phyloP scores from a whole-genome alignment of 768 basidiomycete genomes.

The Trichaptum fuscoviolaceum region DNA sequence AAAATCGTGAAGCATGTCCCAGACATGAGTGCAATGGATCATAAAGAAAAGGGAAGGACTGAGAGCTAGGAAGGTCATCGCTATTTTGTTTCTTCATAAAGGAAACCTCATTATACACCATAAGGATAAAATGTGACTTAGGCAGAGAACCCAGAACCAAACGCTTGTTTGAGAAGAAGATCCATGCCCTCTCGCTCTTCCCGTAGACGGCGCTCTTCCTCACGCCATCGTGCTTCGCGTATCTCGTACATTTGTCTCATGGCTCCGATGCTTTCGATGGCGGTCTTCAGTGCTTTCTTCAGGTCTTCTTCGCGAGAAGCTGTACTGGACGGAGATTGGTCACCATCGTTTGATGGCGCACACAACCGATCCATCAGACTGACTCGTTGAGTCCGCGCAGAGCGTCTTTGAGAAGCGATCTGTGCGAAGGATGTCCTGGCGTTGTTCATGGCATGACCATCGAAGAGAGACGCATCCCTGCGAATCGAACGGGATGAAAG shows the following conservation, averaged over 20 bases:
- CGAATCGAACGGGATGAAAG: constrained; percentile 67
- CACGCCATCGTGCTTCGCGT: constrained; percentile 62
- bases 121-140: background rate
- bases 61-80: constrained; percentile 2
- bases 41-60: background rate
- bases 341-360: constrained; percentile 36
- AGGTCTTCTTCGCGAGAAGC: constrained; percentile 59
- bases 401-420: constrained; percentile 53
- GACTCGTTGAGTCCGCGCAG: constrained; percentile 38
- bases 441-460: constrained; percentile 43
- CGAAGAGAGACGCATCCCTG: constrained; percentile 41
- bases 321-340: constrained; percentile 51
- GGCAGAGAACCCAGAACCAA: constrained; percentile 35
- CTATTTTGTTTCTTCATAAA: background rate
- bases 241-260: constrained; percentile 64
- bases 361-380: constrained; percentile 44
- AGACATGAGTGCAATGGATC: background rate
- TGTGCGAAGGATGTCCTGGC: constrained; percentile 56
- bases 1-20: background rate
- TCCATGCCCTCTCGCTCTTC: constrained; percentile 68
- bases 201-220: constrained; percentile 60
- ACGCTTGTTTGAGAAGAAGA: constrained; percentile 57
- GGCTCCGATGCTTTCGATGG: constrained; percentile 58
- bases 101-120: background rate
- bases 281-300: constrained; percentile 60